Evolutionary conservation across 2,329 filamentous ascomycete genomes (phyloP).

Genomic region (Hymenotorrendiella dingleyae): DNA sequence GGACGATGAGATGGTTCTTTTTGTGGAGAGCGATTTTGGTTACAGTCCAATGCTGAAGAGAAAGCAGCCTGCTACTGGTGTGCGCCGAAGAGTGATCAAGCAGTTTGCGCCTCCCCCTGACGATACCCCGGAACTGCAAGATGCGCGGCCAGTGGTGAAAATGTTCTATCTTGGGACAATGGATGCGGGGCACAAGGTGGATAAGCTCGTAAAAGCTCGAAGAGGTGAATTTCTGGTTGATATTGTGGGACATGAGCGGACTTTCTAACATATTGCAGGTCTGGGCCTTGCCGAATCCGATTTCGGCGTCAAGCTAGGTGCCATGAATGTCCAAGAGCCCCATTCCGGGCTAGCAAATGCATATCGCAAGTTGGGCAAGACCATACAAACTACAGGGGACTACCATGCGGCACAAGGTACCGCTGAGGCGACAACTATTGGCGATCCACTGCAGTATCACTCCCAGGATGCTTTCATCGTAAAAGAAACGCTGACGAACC

Average conservation of each 20-base stretch:
- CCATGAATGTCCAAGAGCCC: constrained; percentile 83
- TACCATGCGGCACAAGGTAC: constrained; percentile 95
- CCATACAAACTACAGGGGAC: constrained; percentile 89
- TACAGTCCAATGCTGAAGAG: constrained; percentile 93
- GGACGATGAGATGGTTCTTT: constrained; percentile 95
- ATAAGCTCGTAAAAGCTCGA: constrained; percentile 85
- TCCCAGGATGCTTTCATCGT: constrained; percentile 95
- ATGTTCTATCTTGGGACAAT: constrained; percentile 92
- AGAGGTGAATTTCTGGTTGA: constrained; percentile 68
- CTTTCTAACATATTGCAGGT: constrained; percentile 48
- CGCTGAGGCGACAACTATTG: constrained; percentile 89
- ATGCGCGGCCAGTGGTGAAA: constrained; percentile 87
- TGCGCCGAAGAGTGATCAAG: constrained; percentile 91
- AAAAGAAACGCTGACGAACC: constrained; percentile 95
- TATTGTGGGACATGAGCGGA: not conserved
- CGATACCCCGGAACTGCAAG: constrained; percentile 89
- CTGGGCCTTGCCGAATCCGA: constrained; percentile 89
- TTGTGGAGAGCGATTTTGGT: constrained; percentile 98
- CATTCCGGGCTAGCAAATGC: constrained; percentile 83
- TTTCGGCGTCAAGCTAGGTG: constrained; percentile 82
- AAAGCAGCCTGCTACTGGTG: constrained; percentile 94
- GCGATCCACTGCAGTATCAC: constrained; percentile 90
- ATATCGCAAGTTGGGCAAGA: constrained; percentile 90
- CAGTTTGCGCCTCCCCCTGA: constrained; percentile 97
- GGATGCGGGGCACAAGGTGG: constrained; percentile 96